Evolutionary conservation across 345 rosid species (phyloP).

Genomic region (Murraya koenigii): DNA sequence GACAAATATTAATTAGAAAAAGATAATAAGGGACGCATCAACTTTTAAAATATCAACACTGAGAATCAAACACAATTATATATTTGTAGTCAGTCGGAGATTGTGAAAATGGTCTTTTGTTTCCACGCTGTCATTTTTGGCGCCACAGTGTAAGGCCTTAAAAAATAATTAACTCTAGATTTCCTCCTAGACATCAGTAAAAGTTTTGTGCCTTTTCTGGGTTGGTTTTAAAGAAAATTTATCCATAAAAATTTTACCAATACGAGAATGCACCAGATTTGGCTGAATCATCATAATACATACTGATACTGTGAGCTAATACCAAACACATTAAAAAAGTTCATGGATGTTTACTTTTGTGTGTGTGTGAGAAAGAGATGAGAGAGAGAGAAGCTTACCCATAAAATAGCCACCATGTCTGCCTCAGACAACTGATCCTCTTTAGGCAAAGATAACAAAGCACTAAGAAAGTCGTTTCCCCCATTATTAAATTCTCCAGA

Average conservation of each 20-base stretch:
- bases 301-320: not conserved
- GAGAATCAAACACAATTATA: not conserved
- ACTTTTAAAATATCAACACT: not conserved
- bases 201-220: not conserved
- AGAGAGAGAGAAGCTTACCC: slow-evolving; percentile 39
- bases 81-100: not conserved
- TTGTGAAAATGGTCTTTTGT: not conserved
- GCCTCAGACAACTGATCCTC: slow-evolving; percentile 49
- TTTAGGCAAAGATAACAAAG: slow-evolving; percentile 52
- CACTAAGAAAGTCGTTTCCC: slow-evolving; percentile 44
- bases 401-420: slow-evolving; percentile 51
- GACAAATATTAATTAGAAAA: not conserved
- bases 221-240: not conserved
- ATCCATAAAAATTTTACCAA: too few species aligned
- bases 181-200: too few species aligned
- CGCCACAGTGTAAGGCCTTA: not conserved
- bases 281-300: too few species aligned
- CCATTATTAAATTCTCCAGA: not conserved
- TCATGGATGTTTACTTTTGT: not conserved
- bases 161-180: too few species aligned
- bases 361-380: not conserved
- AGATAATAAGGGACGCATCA: not conserved
- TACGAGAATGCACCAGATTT: too few species aligned
- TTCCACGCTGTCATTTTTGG: not conserved
- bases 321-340: not conserved